Conservation (phyloP, 768 basidiomycete genomes). For the Agaricus subrufescens region DNA sequence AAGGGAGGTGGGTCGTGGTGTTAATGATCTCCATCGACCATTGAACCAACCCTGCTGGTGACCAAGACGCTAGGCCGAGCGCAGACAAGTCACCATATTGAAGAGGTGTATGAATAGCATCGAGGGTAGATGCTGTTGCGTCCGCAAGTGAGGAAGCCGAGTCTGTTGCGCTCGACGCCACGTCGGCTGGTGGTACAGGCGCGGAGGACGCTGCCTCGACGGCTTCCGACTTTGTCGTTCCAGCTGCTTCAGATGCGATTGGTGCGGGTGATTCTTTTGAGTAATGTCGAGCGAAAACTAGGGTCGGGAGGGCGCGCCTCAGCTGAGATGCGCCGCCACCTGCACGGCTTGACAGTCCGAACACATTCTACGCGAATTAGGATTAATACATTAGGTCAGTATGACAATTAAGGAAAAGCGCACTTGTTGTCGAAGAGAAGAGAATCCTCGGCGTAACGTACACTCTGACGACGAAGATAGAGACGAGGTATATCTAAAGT, state of each 20-base stretch:
- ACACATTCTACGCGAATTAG: not conserved
- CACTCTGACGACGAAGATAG: not conserved
- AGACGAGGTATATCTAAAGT: not conserved
- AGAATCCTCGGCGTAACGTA: conserved; percentile 2
- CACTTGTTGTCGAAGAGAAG: conserved; percentile 4
- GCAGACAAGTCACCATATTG: conserved; percentile 71
- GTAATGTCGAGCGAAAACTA: conserved; percentile 1
- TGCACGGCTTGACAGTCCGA: not conserved
- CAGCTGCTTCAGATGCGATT: not conserved
- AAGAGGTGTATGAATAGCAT: conserved; percentile 37
- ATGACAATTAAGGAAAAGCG: not conserved
- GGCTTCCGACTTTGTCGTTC: not conserved
- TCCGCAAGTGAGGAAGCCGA: not conserved
- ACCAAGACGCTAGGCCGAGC: conserved; percentile 59
- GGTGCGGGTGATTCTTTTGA: conserved; percentile 9
- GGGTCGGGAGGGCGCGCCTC: not conserved
- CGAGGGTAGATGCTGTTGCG: conserved; percentile 13
- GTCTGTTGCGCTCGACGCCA: not conserved
- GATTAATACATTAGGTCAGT: not conserved
- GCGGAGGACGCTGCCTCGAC: not conserved
- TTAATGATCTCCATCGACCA: conserved; percentile 67
- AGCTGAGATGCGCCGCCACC: not conserved
- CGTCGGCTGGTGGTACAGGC: not conserved
- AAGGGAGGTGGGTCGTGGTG: conserved; percentile 66
- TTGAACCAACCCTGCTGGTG: conserved; percentile 59